Base-by-base conservation (phyloP, 306 rosid genomes). In the Dalbergia cultrata region DNA sequence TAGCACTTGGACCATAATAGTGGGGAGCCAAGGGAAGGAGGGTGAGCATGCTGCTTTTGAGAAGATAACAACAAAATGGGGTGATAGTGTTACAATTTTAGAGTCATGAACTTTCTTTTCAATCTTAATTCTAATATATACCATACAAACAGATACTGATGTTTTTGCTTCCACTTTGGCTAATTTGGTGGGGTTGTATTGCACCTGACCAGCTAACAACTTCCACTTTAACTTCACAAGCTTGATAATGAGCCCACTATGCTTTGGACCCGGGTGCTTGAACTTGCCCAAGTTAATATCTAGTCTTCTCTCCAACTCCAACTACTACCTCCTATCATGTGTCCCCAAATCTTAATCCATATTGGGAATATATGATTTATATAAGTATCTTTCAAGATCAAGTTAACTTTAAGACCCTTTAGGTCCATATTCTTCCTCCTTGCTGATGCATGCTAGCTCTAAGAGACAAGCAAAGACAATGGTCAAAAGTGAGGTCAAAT, bases 401-500 rank as follows among this genome's bases (percentile, higher is more conserved):
- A 77, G 54, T 64, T 74, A 80, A 21, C 78, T 76, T 66, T 53
- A 67, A 49, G 86, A 81, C 81, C 67, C 81, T 62, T 60, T 72
- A 22, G 83, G 84, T 76, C 84, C 88, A 86, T 68, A 34, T 86
- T 77, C 89, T 70, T 62, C 62, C 80, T 85, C 83, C 82, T 84
- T 80, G 76, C 88, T 92, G 93, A 90, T 89, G 92, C 88, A 94
- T 85, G 78, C 17, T 58, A 74, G 16, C 75, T 87, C 75, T 81
- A 83, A 92, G 81, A 80, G 82, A 82, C 86, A 88, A 82, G 72
- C 57, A 83, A 74, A 79, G 69, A 82, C 80, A 33, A 9, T 75
- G 80, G 95, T 90, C 95, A 89, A 92, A 92, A 86, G 90, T 78
- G 76, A 37, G 78, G 89, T 84, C 96, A 88, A 89, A 67, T 70